Percentiles rank a stretch among this genome's conserved stretches.
These are phyloP conservation scores for Pholiota adiposa DNA, from an alignment of 1,284 basidiomycete genomes.

Conservation along the genomic window DNA sequence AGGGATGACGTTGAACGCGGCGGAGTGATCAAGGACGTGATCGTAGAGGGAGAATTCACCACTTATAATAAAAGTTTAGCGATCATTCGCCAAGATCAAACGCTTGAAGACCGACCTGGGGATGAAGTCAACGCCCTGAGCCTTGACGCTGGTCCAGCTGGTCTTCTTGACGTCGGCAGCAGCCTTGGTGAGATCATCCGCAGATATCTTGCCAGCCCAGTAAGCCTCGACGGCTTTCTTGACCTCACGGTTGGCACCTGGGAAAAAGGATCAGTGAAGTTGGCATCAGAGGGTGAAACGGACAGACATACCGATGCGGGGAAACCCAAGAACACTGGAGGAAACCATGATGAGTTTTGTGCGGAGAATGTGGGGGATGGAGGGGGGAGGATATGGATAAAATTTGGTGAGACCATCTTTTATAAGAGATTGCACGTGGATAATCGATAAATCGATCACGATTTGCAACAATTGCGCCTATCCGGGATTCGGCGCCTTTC, in stretches of 20 bases:
- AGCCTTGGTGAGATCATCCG: conserved; percentile 88
- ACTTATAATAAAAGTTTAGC: conserved; percentile 46
- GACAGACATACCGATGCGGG: conserved; percentile 82
- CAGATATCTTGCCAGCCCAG: conserved; percentile 94
- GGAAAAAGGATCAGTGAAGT: conserved; percentile 1
- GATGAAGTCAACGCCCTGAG: conserved; percentile 88
- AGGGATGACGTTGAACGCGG: conserved; percentile 96
- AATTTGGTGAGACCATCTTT: conserved; percentile 28
- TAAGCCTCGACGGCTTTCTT: conserved; percentile 99
- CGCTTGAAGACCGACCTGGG: conserved; percentile 70
- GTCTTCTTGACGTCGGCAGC: conserved; percentile 90
- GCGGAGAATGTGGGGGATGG: conserved; percentile 32
- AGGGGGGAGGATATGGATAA: conserved; percentile 27
- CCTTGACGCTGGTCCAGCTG: conserved; percentile 91
- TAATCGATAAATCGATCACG: conserved; percentile 40
- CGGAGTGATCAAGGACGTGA: conserved; percentile 97
- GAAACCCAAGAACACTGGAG: conserved; percentile 95
- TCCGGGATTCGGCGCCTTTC: conserved; percentile 8
- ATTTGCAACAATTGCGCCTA: conserved; percentile 14
- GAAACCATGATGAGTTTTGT: conserved; percentile 58
- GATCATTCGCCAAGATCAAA: conserved; percentile 29
- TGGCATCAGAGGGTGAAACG: conserved; percentile 11
- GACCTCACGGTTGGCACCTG: conserved; percentile 93
- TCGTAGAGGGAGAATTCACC: conserved; percentile 99
- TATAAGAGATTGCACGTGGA: conserved; percentile 40